Percentiles rank a stretch among this genome's conserved stretches.
These are phyloP conservation scores for Penstemon newberryi DNA, from an alignment of 257 asterid species.

Conservation along the genomic window DNA sequence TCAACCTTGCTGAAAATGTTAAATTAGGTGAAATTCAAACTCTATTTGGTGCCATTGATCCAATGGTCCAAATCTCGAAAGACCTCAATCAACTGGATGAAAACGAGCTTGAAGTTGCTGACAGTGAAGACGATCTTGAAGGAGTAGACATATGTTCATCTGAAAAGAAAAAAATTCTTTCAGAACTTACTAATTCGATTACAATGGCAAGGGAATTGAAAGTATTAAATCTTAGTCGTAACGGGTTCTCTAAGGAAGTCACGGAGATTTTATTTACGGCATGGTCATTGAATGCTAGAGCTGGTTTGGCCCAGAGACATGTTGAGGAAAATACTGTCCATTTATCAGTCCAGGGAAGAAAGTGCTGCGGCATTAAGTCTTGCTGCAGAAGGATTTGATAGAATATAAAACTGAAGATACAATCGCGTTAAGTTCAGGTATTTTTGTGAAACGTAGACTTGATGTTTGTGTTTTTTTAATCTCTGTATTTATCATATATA, in stretches of 20 bases:
- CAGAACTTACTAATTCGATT: constrained; percentile 47
- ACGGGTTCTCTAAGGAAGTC: constrained; percentile 51
- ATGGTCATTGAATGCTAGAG: constrained; percentile 68
- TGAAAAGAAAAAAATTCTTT: constrained; percentile 20
- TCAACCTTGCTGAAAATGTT: constrained; percentile 76
- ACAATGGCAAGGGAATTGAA: constrained; percentile 45
- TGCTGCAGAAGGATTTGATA: constrained; percentile 70
- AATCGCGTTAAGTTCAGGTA: too few species aligned
- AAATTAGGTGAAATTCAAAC: constrained; percentile 37
- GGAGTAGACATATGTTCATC: constrained; percentile 27
- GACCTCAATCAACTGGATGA: constrained; percentile 20
- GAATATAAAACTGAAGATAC: too few species aligned
- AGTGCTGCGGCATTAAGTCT: constrained; percentile 62
- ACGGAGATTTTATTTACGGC: constrained; percentile 41
- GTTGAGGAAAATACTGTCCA: constrained; percentile 50
- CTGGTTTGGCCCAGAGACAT: constrained; percentile 51
- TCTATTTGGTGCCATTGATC: constrained; percentile 23
- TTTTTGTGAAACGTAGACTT: too few species aligned
- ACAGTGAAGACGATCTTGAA: constrained; percentile 73
- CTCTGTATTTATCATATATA: too few species aligned
- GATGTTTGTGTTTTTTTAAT: too few species aligned
- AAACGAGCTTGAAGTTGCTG: constrained; percentile 66
- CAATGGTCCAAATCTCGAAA: constrained; percentile 25
- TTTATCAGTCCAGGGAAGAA: constrained; percentile 57
- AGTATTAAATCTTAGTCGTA: constrained; percentile 65